A percentile compares a stretch with the other conserved stretches of the same genome.
Evolutionary conservation across 2,329 filamentous ascomycete genomes (phyloP).

Genomic region (Phyllosticta citribraziliensis): DNA sequence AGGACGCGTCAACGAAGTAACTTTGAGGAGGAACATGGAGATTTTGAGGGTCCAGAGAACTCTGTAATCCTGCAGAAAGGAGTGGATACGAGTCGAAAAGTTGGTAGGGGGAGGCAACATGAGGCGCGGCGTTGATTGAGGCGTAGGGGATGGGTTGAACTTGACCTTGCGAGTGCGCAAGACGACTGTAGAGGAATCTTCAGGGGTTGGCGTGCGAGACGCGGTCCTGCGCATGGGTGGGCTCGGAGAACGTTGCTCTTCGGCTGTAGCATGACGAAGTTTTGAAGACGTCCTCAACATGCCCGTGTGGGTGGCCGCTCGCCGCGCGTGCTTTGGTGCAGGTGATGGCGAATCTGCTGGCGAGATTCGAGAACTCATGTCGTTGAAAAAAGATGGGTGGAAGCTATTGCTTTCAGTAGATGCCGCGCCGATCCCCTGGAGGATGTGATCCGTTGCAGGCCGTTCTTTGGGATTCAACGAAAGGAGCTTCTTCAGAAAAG

Average conservation of each 20-base stretch:
- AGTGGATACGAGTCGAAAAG: conserved; percentile 23
- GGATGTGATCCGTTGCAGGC: conserved; percentile 77
- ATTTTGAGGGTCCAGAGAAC: conserved; percentile 39
- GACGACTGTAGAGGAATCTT: conserved; percentile 2
- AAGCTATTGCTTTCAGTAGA: conserved; percentile 37
- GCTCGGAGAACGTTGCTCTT: conserved; percentile 24
- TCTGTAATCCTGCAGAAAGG: conserved; percentile 24
- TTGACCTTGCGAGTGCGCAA: conserved; percentile 6
- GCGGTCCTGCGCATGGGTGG: conserved; percentile 15
- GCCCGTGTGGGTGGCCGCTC: conserved; percentile 16
- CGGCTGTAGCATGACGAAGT: conserved; percentile 22
- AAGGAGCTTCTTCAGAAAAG: conserved; percentile 70
- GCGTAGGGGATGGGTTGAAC: neutral
- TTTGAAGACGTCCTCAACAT: conserved; percentile 23
- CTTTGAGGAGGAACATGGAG: conserved; percentile 57
- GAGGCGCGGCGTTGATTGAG: neutral
- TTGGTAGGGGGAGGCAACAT: conserved; percentile 14
- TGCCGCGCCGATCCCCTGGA: conserved; percentile 65
- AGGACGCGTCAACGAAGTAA: conserved; percentile 52
- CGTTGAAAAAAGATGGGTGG: conserved; percentile 26
- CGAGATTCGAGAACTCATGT: conserved; percentile 32
- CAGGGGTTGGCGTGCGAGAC: neutral
- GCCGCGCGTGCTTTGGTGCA: conserved; percentile 17
- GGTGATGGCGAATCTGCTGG: conserved; percentile 34
- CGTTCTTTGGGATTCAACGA: conserved; percentile 66